Base-by-base conservation (phyloP, 2,329 filamentous ascomycete species). In the Sphaerulina vaccinii region DNA sequence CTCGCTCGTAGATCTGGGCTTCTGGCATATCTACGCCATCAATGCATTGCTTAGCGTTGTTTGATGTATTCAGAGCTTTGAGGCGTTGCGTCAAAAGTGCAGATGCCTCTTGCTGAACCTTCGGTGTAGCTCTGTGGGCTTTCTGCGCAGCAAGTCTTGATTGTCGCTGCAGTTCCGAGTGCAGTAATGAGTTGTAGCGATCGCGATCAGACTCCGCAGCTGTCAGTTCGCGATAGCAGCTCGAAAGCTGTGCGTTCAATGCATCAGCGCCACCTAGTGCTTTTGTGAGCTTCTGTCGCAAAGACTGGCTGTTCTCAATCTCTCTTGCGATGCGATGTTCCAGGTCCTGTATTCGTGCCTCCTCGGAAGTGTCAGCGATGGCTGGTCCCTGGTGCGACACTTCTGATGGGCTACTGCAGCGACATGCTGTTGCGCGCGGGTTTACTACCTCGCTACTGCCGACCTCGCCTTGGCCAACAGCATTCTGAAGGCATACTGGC, bases 91-190 rank as follows among this genome's bases (percentile, higher is more conserved):
- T 16, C 7, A 57, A 13, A 19, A 42, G 32, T 3, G 22, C 19
- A 11, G 49, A n/a, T 24, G 56, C 54, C 35, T 60, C 55, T 6
- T 36, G 51, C 16, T 55, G 41, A 15, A 65, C 41, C 22, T 58
- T 27, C 4, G 60, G 58, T 9, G 52, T 58, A 9, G 36, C 35
- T 8, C 47, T 13, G 7, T 53, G 43, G 1, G 36, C 24, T n/a
- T 54, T 52, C 16, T 57, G 43, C 7, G 55, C 49, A 16, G 55
- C 54, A 6, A 32, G 16, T 23, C 55, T 55, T 19, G 68, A 68
- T 54, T 73, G 68, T 16, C 65, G 68, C 36, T 71, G 64, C 24
- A 75, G 67, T 49, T 75, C 72, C 0, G 66, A 62, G 24, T 74
- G 66, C 5, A 75, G 58, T 2, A 76, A 61, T 1, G 68, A 58